Base-by-base conservation (phyloP, 805 yeast genomes). In the Ogataea neopini region DNA sequence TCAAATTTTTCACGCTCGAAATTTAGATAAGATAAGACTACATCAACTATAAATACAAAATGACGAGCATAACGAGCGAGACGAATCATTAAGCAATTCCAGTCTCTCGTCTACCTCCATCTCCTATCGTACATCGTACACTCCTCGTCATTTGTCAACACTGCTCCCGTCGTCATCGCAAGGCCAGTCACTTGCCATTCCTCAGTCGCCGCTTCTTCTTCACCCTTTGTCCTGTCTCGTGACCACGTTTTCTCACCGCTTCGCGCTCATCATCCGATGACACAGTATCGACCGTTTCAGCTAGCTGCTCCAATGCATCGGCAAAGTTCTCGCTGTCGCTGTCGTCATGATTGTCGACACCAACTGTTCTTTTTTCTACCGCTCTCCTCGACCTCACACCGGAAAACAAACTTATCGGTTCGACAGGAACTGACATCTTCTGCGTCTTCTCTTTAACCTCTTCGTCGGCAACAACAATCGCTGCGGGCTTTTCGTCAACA, bases 241-340 rank as follows among this genome's bases (percentile, higher is more conserved):
- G n/a, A n/a, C n/a, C n/a, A n/a, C n/a, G n/a, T n/a, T n/a, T n/a
- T n/a, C n/a, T n/a, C n/a, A n/a, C n/a, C n/a, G n/a, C n/a, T n/a
- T 25, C 28, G 10, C 28, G 6, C 28, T 20, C 30, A 4, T 13
- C 14, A 9, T 28, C 30, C n/a, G n/a, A 8, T 4, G 30, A 28
- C 30, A 8, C 30, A 28, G 14, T 10, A 28, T 28, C 10, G 30
- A 10, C 30, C 14, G 10, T 13, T 11, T 40, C 28, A 4, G n/a
- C 26, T 3, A 41, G 17, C 15, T 41, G 34, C 18, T 40, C 43
- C 32, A 37, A 2, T 4, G 40, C 40, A 14, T 37, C 40, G 7
- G 40, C 40, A 37, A 37, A 37, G 2, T 23, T 19, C 30, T 22
- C 40, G 40, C 6, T 29, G 22, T 20, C 40, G 15, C 34, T 26